Conservation (phyloP, 768 basidiomycete genomes). For the Phaffia tasmanica region DNA sequence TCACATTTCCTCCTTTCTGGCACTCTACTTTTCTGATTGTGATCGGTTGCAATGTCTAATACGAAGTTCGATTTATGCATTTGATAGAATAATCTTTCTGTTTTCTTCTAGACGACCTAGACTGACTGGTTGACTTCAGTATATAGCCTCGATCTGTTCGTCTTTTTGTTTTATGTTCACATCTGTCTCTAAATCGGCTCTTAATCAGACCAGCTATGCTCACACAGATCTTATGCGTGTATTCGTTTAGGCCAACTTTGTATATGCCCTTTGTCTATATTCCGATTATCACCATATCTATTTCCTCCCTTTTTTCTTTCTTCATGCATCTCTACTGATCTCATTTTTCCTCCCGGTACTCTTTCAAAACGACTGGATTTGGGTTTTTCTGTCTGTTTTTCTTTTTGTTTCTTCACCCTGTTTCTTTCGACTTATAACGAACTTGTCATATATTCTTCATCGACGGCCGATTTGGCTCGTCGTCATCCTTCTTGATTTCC, state of each 20-base stretch:
- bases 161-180: neutral
- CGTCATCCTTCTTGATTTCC: neutral
- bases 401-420: constrained; percentile 1
- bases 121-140: neutral
- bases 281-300: neutral
- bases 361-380: neutral
- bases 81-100: too few species aligned
- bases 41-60: too few species aligned
- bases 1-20: too few species aligned
- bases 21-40: too few species aligned
- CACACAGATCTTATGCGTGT: too few species aligned
- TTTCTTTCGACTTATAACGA: neutral
- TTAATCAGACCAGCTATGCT: too few species aligned
- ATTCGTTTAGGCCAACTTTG: too few species aligned
- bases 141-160: neutral
- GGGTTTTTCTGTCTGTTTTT: neutral
- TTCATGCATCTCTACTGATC: neutral
- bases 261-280: neutral
- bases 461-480: neutral
- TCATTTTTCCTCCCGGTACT: neutral
- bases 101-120: neutral
- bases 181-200: neutral
- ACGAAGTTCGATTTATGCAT: too few species aligned
- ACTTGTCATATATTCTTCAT: neutral
- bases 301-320: neutral